Percentiles rank a stretch among this genome's conserved stretches.
Evolutionary conservation across 192 early-diverging fungal species (phyloP).

Genomic region (Podochytrium sp.): DNA sequence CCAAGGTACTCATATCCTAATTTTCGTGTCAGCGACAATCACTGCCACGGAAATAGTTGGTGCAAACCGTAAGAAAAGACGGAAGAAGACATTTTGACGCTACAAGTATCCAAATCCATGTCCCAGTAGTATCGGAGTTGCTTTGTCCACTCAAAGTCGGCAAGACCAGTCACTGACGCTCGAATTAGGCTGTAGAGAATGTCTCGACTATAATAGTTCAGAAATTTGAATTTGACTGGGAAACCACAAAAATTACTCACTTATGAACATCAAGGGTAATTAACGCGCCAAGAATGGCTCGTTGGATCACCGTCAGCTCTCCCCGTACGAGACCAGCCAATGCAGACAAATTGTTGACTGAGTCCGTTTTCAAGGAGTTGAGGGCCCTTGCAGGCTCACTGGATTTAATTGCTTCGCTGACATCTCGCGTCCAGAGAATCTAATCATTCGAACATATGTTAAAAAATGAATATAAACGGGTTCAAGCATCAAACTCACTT

Average conservation of each 20-base stretch:
- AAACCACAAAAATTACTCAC: no score
- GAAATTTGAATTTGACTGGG: no score
- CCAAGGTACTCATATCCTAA: constrained; percentile 63
- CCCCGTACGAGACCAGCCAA: constrained; percentile 63
- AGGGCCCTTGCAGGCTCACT: constrained; percentile 47
- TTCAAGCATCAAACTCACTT: no score
- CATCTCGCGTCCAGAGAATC: constrained; percentile 60
- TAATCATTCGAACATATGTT: no score
- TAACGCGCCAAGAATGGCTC: constrained; percentile 59
- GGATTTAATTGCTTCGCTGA: constrained; percentile 53
- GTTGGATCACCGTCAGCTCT: constrained; percentile 61
- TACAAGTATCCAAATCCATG: constrained; percentile 60
- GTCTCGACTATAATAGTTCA: no score
- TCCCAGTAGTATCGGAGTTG: constrained; percentile 69
- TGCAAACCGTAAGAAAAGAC: constrained; percentile 53
- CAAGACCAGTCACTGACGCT: constrained; percentile 43
- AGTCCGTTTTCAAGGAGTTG: constrained; percentile 44
- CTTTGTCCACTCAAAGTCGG: constrained; percentile 68
- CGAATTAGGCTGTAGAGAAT: constrained; percentile 54
- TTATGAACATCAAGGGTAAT: constrained; percentile 69
- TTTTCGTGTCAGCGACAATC: not conserved
- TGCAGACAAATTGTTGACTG: constrained; percentile 47
- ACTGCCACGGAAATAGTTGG: not conserved
- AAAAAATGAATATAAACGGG: no score
- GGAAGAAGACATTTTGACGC: constrained; percentile 61